Percentiles rank a stretch among this genome's conserved stretches.
Conservation (phyloP, 2,329 filamentous ascomycete species). For the Aspergillus sojae region DNA sequence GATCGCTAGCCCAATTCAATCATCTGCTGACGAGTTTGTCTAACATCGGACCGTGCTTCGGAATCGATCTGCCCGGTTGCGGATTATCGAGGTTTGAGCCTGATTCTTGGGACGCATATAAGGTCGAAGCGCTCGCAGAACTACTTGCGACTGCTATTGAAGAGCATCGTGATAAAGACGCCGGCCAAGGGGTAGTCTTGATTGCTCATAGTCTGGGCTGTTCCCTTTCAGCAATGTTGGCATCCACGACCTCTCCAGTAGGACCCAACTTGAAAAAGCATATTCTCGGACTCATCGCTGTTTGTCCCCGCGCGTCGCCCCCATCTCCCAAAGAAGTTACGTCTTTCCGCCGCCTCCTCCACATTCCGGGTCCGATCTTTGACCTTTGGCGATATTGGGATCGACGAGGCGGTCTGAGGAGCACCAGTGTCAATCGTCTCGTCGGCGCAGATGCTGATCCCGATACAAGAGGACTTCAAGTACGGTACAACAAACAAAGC, state of each 20-base stretch:
- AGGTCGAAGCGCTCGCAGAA: conserved; percentile 71
- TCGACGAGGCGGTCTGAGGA: conserved; percentile 74
- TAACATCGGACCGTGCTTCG: conserved; percentile 80
- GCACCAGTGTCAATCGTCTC: conserved; percentile 77
- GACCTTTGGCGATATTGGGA: conserved; percentile 78
- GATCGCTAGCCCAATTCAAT: conserved; percentile 85
- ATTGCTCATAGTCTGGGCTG: conserved; percentile 92
- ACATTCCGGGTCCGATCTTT: conserved; percentile 69
- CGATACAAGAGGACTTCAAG: conserved; percentile 46
- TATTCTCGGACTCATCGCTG: conserved; percentile 74
- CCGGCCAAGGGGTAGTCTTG: conserved; percentile 72
- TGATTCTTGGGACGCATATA: conserved; percentile 75
- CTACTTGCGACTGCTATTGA: conserved; percentile 76
- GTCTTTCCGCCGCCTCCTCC: conserved; percentile 61
- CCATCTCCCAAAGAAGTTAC: conserved; percentile 57
- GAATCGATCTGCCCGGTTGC: conserved; percentile 88
- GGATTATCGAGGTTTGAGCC: conserved; percentile 77
- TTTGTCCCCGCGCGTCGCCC: conserved; percentile 75
- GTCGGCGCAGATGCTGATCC: conserved; percentile 48
- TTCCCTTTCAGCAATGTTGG: conserved; percentile 72
- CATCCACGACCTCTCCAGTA: conserved; percentile 60
- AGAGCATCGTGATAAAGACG: conserved; percentile 66
- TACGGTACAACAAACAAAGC: conserved; percentile 73
- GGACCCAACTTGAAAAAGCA: conserved; percentile 59
- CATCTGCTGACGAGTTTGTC: conserved; percentile 78